Base-by-base conservation (phyloP, 345 rosid species). In the Barbarea vulgaris region DNA sequence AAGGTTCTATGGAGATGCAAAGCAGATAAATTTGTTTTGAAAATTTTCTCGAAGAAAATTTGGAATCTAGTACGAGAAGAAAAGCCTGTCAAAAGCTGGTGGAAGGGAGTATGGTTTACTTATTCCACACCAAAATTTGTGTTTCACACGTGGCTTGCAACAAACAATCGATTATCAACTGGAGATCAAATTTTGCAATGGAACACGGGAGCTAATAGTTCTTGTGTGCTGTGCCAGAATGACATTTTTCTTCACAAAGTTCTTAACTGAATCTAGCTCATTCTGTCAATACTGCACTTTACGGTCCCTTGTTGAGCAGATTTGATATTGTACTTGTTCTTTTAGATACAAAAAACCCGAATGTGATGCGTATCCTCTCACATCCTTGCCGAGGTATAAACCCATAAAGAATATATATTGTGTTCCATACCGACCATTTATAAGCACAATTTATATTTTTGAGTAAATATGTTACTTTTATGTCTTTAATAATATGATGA, bases 331-430 rank as follows among this genome's bases (percentile, higher is more conserved):
- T 94, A 48, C 92, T 94, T 15, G 97, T 91, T 59, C 97, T 94
- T 63, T 79, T 94, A 77, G 98, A 94, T 80, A 88, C 97, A 36
- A 94, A 91, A 81, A 90, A 90, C 98, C 98, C 11, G 97, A 89
- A 80, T 94, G 98, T 97, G 98, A 94, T 85, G 87, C 78, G 97
- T 94, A 74, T 94, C 98, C 59, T 91, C 98, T 77, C 98, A 94
- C 82, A 94, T 94, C 82, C 97, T 94, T 77, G 80, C 85, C 8
- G 93, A 88, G 93, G 98, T 91, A 83, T 67, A 72, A 36, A 39
- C 17, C 37, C 14, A 2, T 25, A 24, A 39, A 44, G 51, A 27
- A 46, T 57, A 28, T 21, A 7, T 46, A 8, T 7, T 62, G 22
- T 58, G 13, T 50, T 36, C 12, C 39, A 57, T 47, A 36, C 13